Base-by-base conservation (phyloP, 306 rosid genomes). In the Ammopiptanthus mongolicus region DNA sequence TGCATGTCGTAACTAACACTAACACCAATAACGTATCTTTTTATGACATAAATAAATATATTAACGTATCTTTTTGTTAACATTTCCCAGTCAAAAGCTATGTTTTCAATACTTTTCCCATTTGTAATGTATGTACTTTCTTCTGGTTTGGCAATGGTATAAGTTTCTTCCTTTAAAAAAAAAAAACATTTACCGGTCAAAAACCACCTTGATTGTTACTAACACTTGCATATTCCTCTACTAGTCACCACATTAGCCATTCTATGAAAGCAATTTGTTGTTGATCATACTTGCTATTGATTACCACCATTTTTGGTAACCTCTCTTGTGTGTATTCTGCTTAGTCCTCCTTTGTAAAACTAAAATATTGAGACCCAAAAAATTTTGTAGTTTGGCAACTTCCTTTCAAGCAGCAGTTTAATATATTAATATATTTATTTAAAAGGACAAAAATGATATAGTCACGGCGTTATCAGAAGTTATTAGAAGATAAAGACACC, bases 1-100 rank as follows among this genome's bases (percentile, higher is more conserved):
- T 60, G 80, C 47, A 74, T 81, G 84, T 51, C 51, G 18, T 42
- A 81, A 68, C 80, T 69, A 75, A 74, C 77, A 68, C 59, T 56
- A 73, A 31, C 69, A 63, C 50, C 67, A 71, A 19, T 42, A 14
- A 17, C 36, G 21, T 53, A 73, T 73, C 55, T 31, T 72, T 34
- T 72, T 42, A 55, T 56, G 36, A 52, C 28, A 25, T 25, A 25
- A 25, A 25, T 1, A 25, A 25, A 25, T 1, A 25, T 25, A 31
- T 0, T 4, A 31, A 31, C 6, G 36, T 4, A 31, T 31, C 36
- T 0, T 31, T 31, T 5, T 31, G 6, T 25, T 25, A 25, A 25
- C 28, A 1, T 25, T 31, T 31, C 4, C 72, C 64, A 0, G 48
- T 65, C 68, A 64, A 48, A 73, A 73, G n/a, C n/a, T n/a, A n/a